Evolutionary conservation across 2,329 filamentous ascomycete species (phyloP), one percentile per base, ranked within the genome.

Genomic region (Phoma sp.): DNA sequence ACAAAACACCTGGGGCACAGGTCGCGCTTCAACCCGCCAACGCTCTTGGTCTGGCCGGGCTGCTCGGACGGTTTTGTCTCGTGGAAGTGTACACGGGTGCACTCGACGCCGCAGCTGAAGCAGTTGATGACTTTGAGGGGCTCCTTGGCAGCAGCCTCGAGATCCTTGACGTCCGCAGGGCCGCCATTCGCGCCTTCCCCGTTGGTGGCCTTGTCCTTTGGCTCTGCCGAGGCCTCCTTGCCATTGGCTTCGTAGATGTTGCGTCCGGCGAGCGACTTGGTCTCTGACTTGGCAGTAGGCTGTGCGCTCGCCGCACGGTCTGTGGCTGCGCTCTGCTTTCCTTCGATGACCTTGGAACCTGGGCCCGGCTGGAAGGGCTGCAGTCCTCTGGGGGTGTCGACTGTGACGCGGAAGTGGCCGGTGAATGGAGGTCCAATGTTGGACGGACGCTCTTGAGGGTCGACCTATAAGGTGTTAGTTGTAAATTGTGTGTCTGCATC

Each of bases 351-450:
- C 28, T 74, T 75, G 6, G 91, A 86, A 65, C 92, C 90, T 1
- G 92, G 88, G 15, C 90, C 90, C 15, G 95, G 95, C 72, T 99
- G 95, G 85, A 93, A 96, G 20, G 93, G 90, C 74, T 98, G 93
- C 45, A 99, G 84, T 30, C 95, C 95, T 54, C 95, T 88, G 47
- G 95, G 95, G 0, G 95, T 99, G 74, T 99, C 95, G 70, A 92
- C 95, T 51, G 93, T 93, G 57, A 98, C 88, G 74, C 92, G 90
- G 84, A 99, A 99, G 75, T 99, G 95, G 32, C 95, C 95, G 4
- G 95, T 99, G 70, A 97, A 98, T 6, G 95, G 95, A 3, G 95
- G 93, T 1, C 93, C 93, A 64, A 98, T 93, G 74, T 93, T 95
- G 1, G 95, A 97, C 9, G 95, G 95, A 53, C 95, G 86, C 63